phyloP scores from a whole-genome alignment of 1,284 basidiomycete genomes.

The Pseudozyma tsukubaensis region DNA sequence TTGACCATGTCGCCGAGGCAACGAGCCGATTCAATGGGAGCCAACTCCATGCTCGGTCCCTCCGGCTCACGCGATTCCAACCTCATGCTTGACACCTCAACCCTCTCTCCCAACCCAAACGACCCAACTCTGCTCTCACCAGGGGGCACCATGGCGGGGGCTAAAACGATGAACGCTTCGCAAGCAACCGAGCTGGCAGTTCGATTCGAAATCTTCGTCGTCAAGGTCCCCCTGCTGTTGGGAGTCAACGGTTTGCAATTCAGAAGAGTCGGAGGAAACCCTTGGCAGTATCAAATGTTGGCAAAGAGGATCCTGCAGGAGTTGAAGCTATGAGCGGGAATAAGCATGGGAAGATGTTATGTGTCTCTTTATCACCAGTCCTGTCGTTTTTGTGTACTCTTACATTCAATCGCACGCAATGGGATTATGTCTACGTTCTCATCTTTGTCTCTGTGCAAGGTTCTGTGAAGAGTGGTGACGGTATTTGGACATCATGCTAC shows the following conservation, averaged over 20 bases:
- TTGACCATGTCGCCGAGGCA: constrained; percentile 32
- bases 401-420: no score
- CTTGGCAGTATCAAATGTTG: constrained; percentile 94
- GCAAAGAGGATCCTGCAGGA: constrained; percentile 92
- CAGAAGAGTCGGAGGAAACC: constrained; percentile 88
- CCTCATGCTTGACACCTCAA: constrained; percentile 28
- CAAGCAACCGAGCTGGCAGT: constrained; percentile 59
- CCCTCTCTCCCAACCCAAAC: background rate
- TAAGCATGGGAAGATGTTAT: background rate
- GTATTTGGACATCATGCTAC: no score
- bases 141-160: background rate
- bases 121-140: background rate
- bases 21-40: constrained; percentile 53
- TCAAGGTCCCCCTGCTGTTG: constrained; percentile 80
- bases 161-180: constrained; percentile 45
- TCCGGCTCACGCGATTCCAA: constrained; percentile 39
- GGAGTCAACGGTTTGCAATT: constrained; percentile 93
- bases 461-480: no score
- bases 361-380: background rate
- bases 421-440: no score
- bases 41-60: constrained; percentile 20
- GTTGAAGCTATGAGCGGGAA: constrained; percentile 76
- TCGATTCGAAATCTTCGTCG: constrained; percentile 67
- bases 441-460: no score
- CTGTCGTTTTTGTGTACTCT: no score